Percentiles rank a stretch among this genome's conserved stretches.
Conservation (phyloP, 1,139 yeast species). For the Blastobotrys persicus region DNA sequence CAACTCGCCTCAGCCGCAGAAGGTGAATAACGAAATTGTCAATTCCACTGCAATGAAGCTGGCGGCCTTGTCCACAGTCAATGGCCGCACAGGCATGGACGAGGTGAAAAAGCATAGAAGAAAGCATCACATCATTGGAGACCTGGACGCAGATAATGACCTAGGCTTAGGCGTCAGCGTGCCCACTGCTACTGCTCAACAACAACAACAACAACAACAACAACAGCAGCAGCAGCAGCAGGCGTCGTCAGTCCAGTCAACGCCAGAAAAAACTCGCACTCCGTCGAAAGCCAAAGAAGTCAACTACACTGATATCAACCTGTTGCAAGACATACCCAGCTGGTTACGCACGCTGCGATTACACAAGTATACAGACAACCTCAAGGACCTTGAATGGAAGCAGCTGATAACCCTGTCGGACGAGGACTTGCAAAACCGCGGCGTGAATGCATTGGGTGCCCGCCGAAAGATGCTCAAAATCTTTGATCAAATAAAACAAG, state of each 20-base stretch:
- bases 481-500: conserved; percentile 70
- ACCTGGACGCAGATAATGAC: conserved; percentile 24
- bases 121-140: conserved; percentile 22
- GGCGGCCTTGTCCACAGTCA: conserved; percentile 38
- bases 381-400: conserved; percentile 74
- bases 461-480: conserved; percentile 89
- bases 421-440: conserved; percentile 65
- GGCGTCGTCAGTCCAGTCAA: neutral
- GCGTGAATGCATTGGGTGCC: conserved; percentile 94
- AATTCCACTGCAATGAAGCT: conserved; percentile 38
- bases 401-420: conserved; percentile 73
- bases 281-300: conserved; percentile 45
- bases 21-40: conserved; percentile 30
- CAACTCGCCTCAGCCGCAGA: conserved; percentile 22
- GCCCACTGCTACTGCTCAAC: conserved; percentile 1
- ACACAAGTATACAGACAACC: conserved; percentile 88
- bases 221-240: conserved; percentile 10
- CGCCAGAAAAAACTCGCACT: conserved; percentile 4
- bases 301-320: conserved; percentile 49
- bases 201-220: conserved; percentile 1
- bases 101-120: conserved; percentile 34
- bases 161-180: conserved; percentile 2
- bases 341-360: conserved; percentile 88
- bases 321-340: conserved; percentile 77
- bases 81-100: conserved; percentile 28